Evolutionary conservation across 306 rosid genomes (phyloP), one percentile per base, ranked within the genome.

Genomic region (Trifolium pratense): DNA sequence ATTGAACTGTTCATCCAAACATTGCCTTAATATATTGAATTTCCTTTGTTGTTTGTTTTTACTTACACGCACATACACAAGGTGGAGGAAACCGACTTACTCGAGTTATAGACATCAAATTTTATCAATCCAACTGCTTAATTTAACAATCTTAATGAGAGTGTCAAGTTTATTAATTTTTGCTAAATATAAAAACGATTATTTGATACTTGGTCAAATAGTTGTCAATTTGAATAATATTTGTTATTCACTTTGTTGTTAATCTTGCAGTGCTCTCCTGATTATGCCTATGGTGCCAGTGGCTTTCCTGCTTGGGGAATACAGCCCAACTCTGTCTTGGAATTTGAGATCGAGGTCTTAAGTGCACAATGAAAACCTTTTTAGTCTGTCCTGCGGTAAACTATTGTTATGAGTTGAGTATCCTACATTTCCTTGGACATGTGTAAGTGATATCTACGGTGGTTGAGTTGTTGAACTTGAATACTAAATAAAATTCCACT

Each of bases 251-350:
- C 51, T 9, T 69, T 55, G 61, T 58, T 75, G 66, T 42, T 83
- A 42, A 25, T 76, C 81, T 75, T 75, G 81, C 97, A 91, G 96
- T 93, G 98, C 92, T 86, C 98, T 34, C 98, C 98, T 7, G 98
- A 93, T 75, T 93, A 93, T 84, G 98, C 89, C 15, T 91, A 93
- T 78, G 98, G 98, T 55, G 13, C 97, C n/a, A 43, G 78, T 45
- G 98, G 96, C 45, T 93, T 91, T 82, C 84, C 94, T 68, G 89
- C 94, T 9, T 91, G 98, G 97, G 98, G 97, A 37, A 93, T 93
- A 51, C 87, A 81, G 62, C 96, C 98, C 15, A 89, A 93, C 82
- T 88, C 98, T 29, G 79, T 69, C 61, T 70, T 94, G 85, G 89
- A 86, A 11, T 94, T 91, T 59, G 98, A 94, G 83, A 94, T 94